Base-by-base conservation (phyloP, 176 grass and related monocot species). In the Carex cristatella region DNA sequence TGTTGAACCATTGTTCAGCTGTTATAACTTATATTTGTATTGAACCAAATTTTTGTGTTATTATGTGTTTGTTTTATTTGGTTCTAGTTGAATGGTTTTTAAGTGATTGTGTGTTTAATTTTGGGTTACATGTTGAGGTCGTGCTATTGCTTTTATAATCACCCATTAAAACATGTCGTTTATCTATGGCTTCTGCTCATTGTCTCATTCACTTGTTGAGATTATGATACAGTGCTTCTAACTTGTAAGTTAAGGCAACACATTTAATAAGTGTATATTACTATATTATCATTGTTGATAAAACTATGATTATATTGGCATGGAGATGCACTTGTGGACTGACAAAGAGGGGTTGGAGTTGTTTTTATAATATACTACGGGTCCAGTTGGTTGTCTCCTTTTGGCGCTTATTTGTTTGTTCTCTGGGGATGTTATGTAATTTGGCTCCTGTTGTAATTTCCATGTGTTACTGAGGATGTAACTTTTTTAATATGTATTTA, bases 191-290 rank as follows among this genome's bases (percentile, higher is more conserved):
- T 76, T 76, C 15, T 76, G 71, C 19, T 54, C 51, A 48, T 54
- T 77, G 73, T 77, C 73, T 77, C 19, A 56, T 57, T 78, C 27
- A 57, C 27, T 78, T 78, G 48, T 78, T 78, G 51, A 78, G 74
- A 35, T 56, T 55, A 49, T 78, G 12, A 78, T 56, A 3, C 27
- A 55, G 30, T 56, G 4, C 13, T 78, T 48, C 69, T 4, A 72
- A 46, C 38, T 5, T 40, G 0, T 40, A 40, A 35, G 68, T 16
- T 71, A 71, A 72, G 69, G 69, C n/a, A 48, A 48, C 7, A 72
- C 40, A 23, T 72, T 70, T 46, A 10, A 49, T 49, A 51, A 51
- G 48, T 51, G 48, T 10, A 51, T 51, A 51, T 11, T 11, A 51
- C 2, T 10, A 51, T 51, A 51, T 11, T 11, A 51, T 11, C 9